These are phyloP conservation scores for Claviceps fusiformis DNA, from an alignment of 2,329 filamentous ascomycete genomes.

Conservation along the genomic window DNA sequence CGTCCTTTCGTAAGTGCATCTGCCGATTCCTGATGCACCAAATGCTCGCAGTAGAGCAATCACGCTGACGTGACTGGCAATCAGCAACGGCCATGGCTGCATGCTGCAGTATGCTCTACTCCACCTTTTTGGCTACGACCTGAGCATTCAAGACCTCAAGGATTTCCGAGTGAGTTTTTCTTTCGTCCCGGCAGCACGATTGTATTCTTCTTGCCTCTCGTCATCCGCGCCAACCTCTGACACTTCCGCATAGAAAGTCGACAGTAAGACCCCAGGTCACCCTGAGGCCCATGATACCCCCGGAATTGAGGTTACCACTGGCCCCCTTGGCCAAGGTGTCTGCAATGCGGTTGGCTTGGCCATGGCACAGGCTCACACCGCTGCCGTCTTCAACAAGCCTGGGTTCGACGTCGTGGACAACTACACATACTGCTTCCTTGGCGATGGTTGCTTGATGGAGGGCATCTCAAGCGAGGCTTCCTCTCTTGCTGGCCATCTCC, in stretches of 20 bases:
- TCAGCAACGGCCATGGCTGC: conserved; percentile 93
- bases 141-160: conserved; percentile 88
- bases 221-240: background rate
- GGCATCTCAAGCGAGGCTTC: conserved; percentile 88
- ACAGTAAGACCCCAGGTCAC: conserved; percentile 82
- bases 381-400: conserved; percentile 90
- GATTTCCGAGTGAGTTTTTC: conserved; percentile 74
- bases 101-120: conserved; percentile 99
- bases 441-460: conserved; percentile 98
- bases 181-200: background rate
- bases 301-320: conserved; percentile 95
- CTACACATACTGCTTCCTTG: conserved; percentile 94
- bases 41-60: background rate
- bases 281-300: conserved; percentile 94
- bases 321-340: conserved; percentile 94
- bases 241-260: conserved; percentile 28
- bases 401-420: conserved; percentile 86
- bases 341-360: conserved; percentile 95
- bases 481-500: conserved; percentile 86
- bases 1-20: conserved; percentile 78
- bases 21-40: background rate
- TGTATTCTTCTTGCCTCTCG: background rate
- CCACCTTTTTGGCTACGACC: conserved; percentile 83
- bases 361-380: conserved; percentile 87
- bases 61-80: conserved; percentile 3